Base-by-base conservation (phyloP, 345 rosid genomes). In the Stellera chamaejasme region DNA sequence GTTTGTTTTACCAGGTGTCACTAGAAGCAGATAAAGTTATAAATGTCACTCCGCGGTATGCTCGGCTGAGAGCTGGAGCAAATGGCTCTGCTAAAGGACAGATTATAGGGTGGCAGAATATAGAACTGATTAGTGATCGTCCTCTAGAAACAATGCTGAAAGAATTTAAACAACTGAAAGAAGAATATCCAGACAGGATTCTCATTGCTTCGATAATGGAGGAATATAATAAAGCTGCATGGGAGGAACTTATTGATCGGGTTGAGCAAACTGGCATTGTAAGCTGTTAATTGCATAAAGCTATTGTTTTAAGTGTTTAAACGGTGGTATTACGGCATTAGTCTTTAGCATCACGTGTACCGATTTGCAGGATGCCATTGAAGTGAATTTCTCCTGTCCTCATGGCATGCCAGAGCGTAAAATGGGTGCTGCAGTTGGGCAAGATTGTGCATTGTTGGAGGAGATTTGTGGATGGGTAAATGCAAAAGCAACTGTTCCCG, bases 391-490 rank as follows among this genome's bases (percentile, higher is more conserved):
- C 74, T 93, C 97, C 27, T 93, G 99, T 70, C 99, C 99, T 59
- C 99, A 89, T 23, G 97, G 99, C 19, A 93, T 93, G 99, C 99
- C 99, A 7, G 99, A 89, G 72, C 88, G 99, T 28, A 89, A 77
- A 76, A 89, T 93, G 99, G 99, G 97, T 55, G 97, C 97, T 2
- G 99, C 99, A 9, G 95, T 93, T 11, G 97, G 99, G 53, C 95
- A 93, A 74, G 99, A 93, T 61, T 87, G 95, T 71, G 74, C 50
- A 6, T 76, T 93, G 50, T 62, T 89, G 50, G 96, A 83, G 54
- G 99, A 93, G 82, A 79, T 83, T 62, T 84, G 95, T 54, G 99
- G 88, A 44, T 93, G 99, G 99, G 67, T 93, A 49, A 93, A 93
- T 50, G 97, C 91, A 13, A 93, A 89, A 76, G 96, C 99, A 49